These are phyloP conservation scores for Lumnitzera racemosa DNA, from an alignment of 345 rosid species.

Conservation along the genomic window DNA sequence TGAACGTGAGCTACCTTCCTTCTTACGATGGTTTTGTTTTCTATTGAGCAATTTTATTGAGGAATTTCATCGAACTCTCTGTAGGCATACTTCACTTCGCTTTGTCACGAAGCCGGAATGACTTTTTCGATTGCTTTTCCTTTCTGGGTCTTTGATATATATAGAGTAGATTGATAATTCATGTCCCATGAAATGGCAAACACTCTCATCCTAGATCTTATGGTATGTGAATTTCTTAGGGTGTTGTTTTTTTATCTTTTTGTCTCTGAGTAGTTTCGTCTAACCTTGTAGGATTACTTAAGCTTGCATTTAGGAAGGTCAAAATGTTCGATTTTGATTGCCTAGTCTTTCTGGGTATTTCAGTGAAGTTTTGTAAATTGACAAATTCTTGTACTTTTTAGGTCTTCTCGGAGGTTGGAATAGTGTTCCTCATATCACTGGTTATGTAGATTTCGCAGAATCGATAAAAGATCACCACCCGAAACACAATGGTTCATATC, in stretches of 20 bases:
- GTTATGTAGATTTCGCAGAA: constrained; percentile 85
- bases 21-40: neutral
- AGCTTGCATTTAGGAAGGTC: neutral
- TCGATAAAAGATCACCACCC: constrained; percentile 77
- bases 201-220: constrained; percentile 81
- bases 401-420: constrained; percentile 83
- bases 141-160: neutral
- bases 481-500: constrained; percentile 47
- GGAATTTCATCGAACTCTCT: constrained; percentile 9
- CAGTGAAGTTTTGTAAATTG: no score
- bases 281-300: neutral
- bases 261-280: neutral
- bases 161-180: no score
- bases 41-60: neutral
- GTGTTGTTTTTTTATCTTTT: neutral
- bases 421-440: constrained; percentile 77
- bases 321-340: neutral
- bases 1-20: constrained; percentile 38
- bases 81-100: neutral
- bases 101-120: neutral
- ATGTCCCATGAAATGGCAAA: constrained; percentile 74
- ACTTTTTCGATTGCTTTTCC: neutral
- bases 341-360: neutral
- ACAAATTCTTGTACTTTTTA: constrained; percentile 11
- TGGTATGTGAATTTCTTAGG: neutral